Conservation (phyloP, 2,329 filamentous ascomycete species). For the Bipolaris sorokiniana region DNA sequence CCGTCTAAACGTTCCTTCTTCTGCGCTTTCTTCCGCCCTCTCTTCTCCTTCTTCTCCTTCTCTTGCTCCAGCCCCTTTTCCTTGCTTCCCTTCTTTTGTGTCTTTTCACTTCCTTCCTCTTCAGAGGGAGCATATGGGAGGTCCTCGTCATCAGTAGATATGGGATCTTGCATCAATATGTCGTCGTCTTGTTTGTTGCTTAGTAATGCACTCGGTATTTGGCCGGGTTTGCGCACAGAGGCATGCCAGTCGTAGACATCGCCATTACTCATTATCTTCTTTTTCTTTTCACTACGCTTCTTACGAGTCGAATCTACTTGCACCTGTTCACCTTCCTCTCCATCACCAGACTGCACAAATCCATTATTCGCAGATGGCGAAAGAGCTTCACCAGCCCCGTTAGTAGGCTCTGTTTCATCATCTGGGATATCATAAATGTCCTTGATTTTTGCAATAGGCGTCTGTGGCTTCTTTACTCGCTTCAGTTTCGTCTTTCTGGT, state of each 20-base stretch:
- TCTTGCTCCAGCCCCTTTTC: background rate
- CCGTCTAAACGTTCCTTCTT: background rate
- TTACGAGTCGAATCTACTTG: background rate
- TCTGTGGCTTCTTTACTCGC: conserved; percentile 13
- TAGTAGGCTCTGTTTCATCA: conserved; percentile 1
- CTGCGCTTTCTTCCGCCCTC: background rate
- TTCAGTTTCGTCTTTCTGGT: conserved; percentile 6
- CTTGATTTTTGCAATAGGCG: background rate
- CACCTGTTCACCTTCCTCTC: background rate
- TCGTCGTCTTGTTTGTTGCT: background rate
- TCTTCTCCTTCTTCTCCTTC: background rate
- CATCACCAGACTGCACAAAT: background rate
- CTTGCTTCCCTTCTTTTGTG: background rate
- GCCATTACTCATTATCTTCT: background rate
- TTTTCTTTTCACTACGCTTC: background rate
- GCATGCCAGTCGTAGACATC: background rate
- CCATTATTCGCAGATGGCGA: background rate
- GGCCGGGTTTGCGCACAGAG: conserved; percentile 4
- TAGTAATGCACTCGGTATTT: background rate
- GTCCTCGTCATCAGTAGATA: conserved; percentile 4
- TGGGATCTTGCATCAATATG: conserved; percentile 1
- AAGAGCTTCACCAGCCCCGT: background rate
- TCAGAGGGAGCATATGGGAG: background rate
- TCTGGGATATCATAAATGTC: conserved; percentile 8
- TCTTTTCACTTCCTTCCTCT: background rate